Conservation (phyloP, 2,329 filamentous ascomycete genomes). For the Trichoderma sp. region DNA sequence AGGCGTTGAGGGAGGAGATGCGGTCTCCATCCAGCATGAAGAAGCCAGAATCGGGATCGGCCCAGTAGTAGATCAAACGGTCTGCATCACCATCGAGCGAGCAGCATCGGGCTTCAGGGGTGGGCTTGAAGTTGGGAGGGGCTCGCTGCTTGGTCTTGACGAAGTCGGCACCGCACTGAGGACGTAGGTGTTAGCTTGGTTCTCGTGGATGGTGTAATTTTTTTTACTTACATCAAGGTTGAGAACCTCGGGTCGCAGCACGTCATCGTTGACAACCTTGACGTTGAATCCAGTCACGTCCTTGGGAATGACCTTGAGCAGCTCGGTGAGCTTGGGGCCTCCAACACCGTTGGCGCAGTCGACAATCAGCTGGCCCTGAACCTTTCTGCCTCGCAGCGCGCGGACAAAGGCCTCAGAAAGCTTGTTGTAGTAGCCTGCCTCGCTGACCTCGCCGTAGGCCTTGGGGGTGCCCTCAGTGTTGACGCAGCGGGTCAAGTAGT, state of each 20-base stretch:
- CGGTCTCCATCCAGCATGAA: constrained; percentile 93
- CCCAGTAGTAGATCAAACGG: constrained; percentile 92
- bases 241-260: constrained; percentile 81
- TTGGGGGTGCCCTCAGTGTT: constrained; percentile 88
- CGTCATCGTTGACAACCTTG: constrained; percentile 88
- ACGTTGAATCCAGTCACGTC: constrained; percentile 71
- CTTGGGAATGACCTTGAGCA: constrained; percentile 76
- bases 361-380: constrained; percentile 72
- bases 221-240: constrained; percentile 70
- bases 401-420: constrained; percentile 78
- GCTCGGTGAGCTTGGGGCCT: constrained; percentile 81
- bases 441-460: constrained; percentile 83
- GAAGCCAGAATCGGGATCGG: constrained; percentile 78
- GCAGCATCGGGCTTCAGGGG: constrained; percentile 73
- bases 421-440: constrained; percentile 94
- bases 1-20: constrained; percentile 89
- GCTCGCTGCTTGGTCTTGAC: constrained; percentile 96
- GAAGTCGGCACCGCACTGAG: constrained; percentile 85
- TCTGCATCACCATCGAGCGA: constrained; percentile 96
- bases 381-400: constrained; percentile 73
- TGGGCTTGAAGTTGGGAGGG: constrained; percentile 76
- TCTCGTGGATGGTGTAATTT: background rate
- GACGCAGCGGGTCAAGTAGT: constrained; percentile 91
- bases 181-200: constrained; percentile 5
- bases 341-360: constrained; percentile 98